phyloP scores from a whole-genome alignment of 2,329 filamentous ascomycete genomes.

The Ophiostoma sp. region DNA sequence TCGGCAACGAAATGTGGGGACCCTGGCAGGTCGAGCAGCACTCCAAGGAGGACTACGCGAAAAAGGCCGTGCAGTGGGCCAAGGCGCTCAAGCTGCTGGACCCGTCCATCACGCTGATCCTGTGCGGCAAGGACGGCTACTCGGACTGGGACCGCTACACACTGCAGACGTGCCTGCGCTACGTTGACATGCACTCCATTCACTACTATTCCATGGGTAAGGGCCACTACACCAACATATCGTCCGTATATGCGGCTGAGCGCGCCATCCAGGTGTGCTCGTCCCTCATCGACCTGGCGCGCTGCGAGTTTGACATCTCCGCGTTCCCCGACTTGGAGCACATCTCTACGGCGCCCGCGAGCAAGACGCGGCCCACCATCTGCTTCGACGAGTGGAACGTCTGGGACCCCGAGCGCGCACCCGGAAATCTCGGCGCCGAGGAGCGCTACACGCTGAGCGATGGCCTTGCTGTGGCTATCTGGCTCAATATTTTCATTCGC shows the following conservation, averaged over 20 bases:
- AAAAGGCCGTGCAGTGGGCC: slow-evolving; percentile 64
- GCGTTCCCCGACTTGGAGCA: neutral
- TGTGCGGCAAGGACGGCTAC: slow-evolving; percentile 67
- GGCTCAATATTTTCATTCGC: slow-evolving; percentile 70
- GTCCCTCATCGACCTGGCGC: slow-evolving; percentile 64
- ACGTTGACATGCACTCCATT: slow-evolving; percentile 74
- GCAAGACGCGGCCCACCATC: slow-evolving; percentile 46
- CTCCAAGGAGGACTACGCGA: slow-evolving; percentile 64
- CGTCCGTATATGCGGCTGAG: slow-evolving; percentile 64
- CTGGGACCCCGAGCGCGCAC: slow-evolving; percentile 67
- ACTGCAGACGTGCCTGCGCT: slow-evolving; percentile 59
- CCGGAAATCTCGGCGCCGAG: slow-evolving; percentile 66
- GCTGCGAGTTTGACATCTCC: slow-evolving; percentile 10
- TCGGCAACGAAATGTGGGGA: slow-evolving; percentile 70
- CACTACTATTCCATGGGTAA: slow-evolving; percentile 38
- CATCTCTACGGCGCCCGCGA: neutral
- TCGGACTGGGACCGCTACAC: slow-evolving; percentile 69
- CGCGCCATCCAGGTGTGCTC: slow-evolving; percentile 66
- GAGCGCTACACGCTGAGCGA: slow-evolving; percentile 70
- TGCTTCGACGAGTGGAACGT: slow-evolving; percentile 87
- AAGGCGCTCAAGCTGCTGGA: slow-evolving; percentile 68
- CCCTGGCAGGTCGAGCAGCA: slow-evolving; percentile 60
- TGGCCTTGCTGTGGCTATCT: slow-evolving; percentile 67
- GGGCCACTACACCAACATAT: slow-evolving; percentile 60
- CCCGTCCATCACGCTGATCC: slow-evolving; percentile 61